Evolutionary conservation across 2,329 filamentous ascomycete species (phyloP).

Genomic region (Waltergamsia citrina): DNA sequence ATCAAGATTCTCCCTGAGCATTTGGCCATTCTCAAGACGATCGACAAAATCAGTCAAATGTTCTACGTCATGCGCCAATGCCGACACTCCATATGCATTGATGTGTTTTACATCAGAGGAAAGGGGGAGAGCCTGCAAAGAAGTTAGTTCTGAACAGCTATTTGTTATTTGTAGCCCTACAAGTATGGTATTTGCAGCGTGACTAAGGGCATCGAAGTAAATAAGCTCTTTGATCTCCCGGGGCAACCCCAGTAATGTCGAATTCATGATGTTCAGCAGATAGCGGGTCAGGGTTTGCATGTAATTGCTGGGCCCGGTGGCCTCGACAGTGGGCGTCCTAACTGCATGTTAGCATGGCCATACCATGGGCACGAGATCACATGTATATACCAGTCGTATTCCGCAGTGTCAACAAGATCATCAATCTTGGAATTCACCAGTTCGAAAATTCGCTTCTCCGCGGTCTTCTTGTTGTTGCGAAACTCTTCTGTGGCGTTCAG

Average conservation of each 20-base stretch:
- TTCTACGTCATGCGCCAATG: slow-evolving; percentile 72
- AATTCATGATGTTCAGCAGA: slow-evolving; percentile 92
- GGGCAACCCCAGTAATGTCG: slow-evolving; percentile 84
- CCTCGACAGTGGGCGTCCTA: slow-evolving; percentile 45
- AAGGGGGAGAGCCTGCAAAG: slow-evolving; percentile 59
- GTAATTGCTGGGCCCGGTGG: slow-evolving; percentile 76
- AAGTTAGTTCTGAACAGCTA: slow-evolving; percentile 1
- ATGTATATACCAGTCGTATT: slow-evolving; percentile 72
- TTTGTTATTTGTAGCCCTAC: slow-evolving; percentile 25
- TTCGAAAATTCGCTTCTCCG: slow-evolving; percentile 96
- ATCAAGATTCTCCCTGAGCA: slow-evolving; percentile 80
- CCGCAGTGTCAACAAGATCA: slow-evolving; percentile 90
- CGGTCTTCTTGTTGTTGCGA: slow-evolving; percentile 82
- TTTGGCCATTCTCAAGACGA: slow-evolving; percentile 72
- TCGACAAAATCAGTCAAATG: slow-evolving; percentile 83
- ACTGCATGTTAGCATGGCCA: not conserved
- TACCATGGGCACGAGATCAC: too few relatives aligned
- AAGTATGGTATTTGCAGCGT: slow-evolving; percentile 79
- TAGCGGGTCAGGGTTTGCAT: slow-evolving; percentile 93
- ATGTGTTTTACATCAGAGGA: slow-evolving; percentile 74
- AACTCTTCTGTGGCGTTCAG: slow-evolving; percentile 82
- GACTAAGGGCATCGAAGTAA: slow-evolving; percentile 91
- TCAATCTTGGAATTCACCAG: slow-evolving; percentile 98
- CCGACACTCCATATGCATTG: slow-evolving; percentile 74
- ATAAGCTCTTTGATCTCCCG: slow-evolving; percentile 95